phyloP scores from a whole-genome alignment of 2,329 filamentous ascomycete species.

The Aaosphaeria arxii region DNA sequence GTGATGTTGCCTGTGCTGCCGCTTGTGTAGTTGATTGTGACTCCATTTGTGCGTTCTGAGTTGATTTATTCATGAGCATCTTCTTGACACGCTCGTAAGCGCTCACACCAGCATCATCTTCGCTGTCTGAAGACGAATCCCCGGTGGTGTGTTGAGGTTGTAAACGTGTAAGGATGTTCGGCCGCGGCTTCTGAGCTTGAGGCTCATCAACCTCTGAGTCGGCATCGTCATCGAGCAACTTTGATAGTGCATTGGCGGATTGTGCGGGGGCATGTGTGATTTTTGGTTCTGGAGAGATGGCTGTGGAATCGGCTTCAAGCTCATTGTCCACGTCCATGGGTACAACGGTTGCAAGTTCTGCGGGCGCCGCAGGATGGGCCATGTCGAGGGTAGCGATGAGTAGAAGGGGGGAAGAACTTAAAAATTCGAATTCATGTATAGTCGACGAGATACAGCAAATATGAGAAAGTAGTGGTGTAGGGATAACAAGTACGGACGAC shows the following conservation, averaged over 20 bases:
- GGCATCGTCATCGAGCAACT: slow-evolving; percentile 47
- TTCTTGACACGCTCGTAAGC: slow-evolving; percentile 46
- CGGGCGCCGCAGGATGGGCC: too few relatives aligned
- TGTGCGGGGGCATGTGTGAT: too few relatives aligned
- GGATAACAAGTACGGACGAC: too few relatives aligned
- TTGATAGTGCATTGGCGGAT: slow-evolving; percentile 44
- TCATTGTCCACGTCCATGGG: neutral
- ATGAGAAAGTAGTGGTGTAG: too few relatives aligned
- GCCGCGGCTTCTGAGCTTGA: slow-evolving; percentile 49
- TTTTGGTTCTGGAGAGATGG: slow-evolving; percentile 25
- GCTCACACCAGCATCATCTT: slow-evolving; percentile 23
- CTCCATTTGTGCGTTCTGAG: slow-evolving; percentile 7
- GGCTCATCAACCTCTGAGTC: slow-evolving; percentile 33
- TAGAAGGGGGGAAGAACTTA: too few relatives aligned
- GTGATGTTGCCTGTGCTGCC: slow-evolving; percentile 1
- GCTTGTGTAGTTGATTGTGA: slow-evolving; percentile 1
- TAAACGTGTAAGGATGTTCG: slow-evolving; percentile 64
- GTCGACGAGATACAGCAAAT: too few relatives aligned
- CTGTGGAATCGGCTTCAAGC: neutral
- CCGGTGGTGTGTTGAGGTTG: slow-evolving; percentile 24
- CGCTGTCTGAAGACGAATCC: slow-evolving; percentile 13
- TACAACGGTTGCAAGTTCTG: neutral
- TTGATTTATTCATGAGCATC: slow-evolving; percentile 38
- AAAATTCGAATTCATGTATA: too few relatives aligned
- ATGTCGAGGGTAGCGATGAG: too few relatives aligned